These are phyloP conservation scores for Cercospora brassicicola DNA, from an alignment of 2,329 filamentous ascomycete species.

Conservation along the genomic window DNA sequence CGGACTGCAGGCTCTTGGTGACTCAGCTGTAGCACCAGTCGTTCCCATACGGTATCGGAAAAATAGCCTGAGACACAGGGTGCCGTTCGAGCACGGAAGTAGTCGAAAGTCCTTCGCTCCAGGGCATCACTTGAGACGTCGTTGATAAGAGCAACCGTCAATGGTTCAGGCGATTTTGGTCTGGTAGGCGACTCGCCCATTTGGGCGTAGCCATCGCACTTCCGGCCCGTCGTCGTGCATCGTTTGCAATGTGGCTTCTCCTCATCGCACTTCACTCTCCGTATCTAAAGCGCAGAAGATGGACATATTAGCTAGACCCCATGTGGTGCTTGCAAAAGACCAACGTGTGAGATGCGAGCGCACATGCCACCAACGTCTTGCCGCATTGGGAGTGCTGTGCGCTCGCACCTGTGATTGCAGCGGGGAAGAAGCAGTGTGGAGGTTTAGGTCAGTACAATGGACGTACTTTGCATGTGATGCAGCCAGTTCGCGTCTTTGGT, in stretches of 20 bases:
- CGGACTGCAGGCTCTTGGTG: slow-evolving; percentile 37
- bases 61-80: slow-evolving; percentile 37
- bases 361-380: neutral
- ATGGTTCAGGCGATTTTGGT: slow-evolving; percentile 19
- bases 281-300: slow-evolving; percentile 44
- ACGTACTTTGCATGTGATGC: slow-evolving; percentile 31
- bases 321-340: slow-evolving; percentile 2
- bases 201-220: slow-evolving; percentile 56
- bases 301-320: slow-evolving; percentile 6
- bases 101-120: slow-evolving; percentile 35
- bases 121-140: slow-evolving; percentile 30
- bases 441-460: neutral
- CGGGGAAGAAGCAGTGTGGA: neutral
- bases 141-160: slow-evolving; percentile 24
- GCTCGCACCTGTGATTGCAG: slow-evolving; percentile 8
- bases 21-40: slow-evolving; percentile 35
- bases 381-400: slow-evolving; percentile 1
- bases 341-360: neutral
- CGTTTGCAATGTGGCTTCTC: slow-evolving; percentile 54
- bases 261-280: slow-evolving; percentile 61
- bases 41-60: slow-evolving; percentile 35
- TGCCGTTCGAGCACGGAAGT: slow-evolving; percentile 33
- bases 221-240: slow-evolving; percentile 57
- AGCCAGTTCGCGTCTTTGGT: slow-evolving; percentile 29
- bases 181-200: slow-evolving; percentile 17